Evolutionary conservation across 345 rosid species (phyloP), one percentile per base, ranked within the genome.

Genomic region (Microthlaspi erraticum): DNA sequence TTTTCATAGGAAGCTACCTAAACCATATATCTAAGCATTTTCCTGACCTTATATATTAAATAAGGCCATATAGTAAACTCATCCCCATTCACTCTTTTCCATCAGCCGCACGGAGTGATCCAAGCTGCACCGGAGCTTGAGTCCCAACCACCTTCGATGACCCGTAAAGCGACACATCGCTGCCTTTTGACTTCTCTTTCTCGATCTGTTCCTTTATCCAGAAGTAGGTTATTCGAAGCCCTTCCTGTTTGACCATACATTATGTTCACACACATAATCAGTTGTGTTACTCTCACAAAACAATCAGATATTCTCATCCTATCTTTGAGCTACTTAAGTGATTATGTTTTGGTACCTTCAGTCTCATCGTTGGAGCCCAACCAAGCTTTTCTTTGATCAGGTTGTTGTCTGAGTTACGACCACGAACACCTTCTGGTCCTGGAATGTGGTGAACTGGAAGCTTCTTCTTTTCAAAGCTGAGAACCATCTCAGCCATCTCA

Each of bases 361-460:
- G 68, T 82, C 60, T 92, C 99, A 95, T 95, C 10, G 91, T 78
- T 59, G 99, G 99, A 66, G 98, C 93, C 99, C 99, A 95, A 32
- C 98, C 99, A 45, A 95, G 99, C 81, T 88, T 95, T 83, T 95
- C 98, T 75, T 86, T 95, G 50, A 95, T 95, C 78, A 95, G 82
- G 13, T 87, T 88, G 84, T 95, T 94, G 86, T 95, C 98, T 7
- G 98, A 95, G 85, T 92, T 92, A 39, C 99, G 93, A 5, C 99
- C 99, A 61, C 99, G 98, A 16, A 95, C 98, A 50, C 99, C 99
- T 79, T 89, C 99, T 1, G 99, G 99, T 3, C 99, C 98, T 32
- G 99, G 99, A 65, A 92, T 92, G 84, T 90, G 97, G 50, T 95
- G 96, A 71, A 92, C 85, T 7, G 97, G 96, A 52, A 92, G 97